Conservation (phyloP, 176 grass and related monocot species). For the Phragmites australis region DNA sequence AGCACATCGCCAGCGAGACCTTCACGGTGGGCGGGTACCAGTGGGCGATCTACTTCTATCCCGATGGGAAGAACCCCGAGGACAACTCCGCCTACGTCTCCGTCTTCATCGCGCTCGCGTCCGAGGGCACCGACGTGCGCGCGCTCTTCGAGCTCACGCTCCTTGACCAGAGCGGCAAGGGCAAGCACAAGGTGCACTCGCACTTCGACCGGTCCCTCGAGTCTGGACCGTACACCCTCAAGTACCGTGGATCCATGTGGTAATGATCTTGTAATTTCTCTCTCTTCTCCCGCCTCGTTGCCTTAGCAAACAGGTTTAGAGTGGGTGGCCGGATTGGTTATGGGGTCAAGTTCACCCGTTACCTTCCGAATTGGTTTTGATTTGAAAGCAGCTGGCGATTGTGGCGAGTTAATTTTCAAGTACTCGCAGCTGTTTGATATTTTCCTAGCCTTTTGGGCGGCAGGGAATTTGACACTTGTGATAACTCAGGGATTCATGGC, state of each 20-base stretch:
- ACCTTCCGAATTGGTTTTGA: background rate
- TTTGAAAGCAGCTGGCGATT: background rate
- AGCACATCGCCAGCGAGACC: conserved; percentile 93
- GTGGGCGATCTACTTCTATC: conserved; percentile 98
- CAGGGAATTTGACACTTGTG: background rate
- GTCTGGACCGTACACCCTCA: conserved; percentile 83
- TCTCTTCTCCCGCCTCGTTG: background rate
- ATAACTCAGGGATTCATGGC: no score
- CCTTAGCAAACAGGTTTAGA: background rate
- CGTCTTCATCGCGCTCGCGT: conserved; percentile 86
- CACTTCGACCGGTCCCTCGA: conserved; percentile 86
- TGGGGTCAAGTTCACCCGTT: background rate
- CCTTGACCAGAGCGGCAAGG: conserved; percentile 85
- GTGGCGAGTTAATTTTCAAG: background rate
- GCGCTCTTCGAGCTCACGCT: conserved; percentile 96
- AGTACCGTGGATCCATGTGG: conserved; percentile 97
- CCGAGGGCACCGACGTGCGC: conserved; percentile 87
- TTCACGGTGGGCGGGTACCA: conserved; percentile 83
- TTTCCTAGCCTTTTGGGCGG: background rate
- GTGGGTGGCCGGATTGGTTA: background rate
- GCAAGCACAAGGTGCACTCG: conserved; percentile 87
- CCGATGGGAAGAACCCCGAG: conserved; percentile 94
- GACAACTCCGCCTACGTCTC: conserved; percentile 91
- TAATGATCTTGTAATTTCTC: conserved; percentile 36
- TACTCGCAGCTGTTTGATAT: no score